Percentiles rank a stretch among this genome's conserved stretches.
Conservation (phyloP, 306 rosid species). For the Citrullus amarus region DNA sequence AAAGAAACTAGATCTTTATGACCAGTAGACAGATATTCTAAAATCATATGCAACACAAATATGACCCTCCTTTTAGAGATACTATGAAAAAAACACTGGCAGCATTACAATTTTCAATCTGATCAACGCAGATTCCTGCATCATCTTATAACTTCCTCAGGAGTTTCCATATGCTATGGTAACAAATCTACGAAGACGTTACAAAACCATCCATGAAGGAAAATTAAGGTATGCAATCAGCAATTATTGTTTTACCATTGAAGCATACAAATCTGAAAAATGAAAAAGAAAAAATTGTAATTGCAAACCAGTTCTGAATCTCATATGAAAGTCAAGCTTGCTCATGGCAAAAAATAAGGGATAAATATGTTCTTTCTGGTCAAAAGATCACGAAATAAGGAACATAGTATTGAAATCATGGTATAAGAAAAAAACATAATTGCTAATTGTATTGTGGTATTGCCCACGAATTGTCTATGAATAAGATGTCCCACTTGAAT, state of each 20-base stretch:
- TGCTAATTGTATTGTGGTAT: neutral
- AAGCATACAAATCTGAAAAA: neutral
- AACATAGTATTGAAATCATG: neutral
- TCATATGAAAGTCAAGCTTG: neutral
- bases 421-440: neutral
- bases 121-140: neutral
- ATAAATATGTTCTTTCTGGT: neutral
- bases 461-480: neutral
- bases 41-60: neutral
- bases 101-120: neutral
- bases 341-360: neutral
- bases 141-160: neutral
- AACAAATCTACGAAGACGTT: neutral
- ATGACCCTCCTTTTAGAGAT: neutral
- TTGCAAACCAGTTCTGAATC: neutral
- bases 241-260: neutral
- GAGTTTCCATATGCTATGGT: neutral
- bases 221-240: neutral
- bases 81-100: neutral
- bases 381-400: neutral
- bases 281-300: neutral
- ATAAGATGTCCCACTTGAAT: neutral
- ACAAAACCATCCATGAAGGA: neutral
- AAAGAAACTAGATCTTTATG: neutral
- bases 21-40: neutral